These are phyloP conservation scores for Trichosanthes cucumerina DNA, from an alignment of 306 rosid genomes.

Conservation along the genomic window DNA sequence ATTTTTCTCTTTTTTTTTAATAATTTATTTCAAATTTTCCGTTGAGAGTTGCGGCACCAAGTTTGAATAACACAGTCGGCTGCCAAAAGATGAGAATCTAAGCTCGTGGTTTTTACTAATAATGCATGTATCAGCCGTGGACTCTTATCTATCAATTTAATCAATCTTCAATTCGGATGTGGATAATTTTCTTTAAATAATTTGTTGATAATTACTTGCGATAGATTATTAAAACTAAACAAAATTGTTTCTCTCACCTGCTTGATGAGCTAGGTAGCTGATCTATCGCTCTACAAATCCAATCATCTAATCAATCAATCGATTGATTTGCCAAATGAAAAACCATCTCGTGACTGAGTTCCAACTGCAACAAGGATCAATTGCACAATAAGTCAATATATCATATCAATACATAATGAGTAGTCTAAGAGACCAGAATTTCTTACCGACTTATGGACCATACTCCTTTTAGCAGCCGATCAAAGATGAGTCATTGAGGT, in stretches of 20 bases:
- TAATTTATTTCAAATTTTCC: not conserved
- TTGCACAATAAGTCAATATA: not conserved
- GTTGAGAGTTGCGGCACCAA: not conserved
- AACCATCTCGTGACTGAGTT: not conserved
- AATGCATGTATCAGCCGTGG: not conserved
- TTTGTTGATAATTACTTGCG: not conserved
- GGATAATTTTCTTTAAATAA: not conserved
- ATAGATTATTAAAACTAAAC: not conserved
- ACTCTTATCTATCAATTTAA: not conserved
- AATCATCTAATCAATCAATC: not conserved
- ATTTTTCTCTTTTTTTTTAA: too few species aligned
- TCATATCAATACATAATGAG: not conserved
- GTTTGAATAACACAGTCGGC: not conserved
- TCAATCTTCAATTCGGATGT: not conserved
- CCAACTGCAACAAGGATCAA: not conserved
- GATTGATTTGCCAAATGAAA: not conserved
- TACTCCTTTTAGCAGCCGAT: not conserved
- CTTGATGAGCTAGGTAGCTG: not conserved
- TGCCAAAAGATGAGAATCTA: not conserved
- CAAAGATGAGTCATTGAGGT: not conserved
- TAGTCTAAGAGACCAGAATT: not conserved
- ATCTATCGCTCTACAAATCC: slow-evolving; percentile 1
- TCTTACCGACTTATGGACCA: not conserved
- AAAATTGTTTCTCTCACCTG: not conserved
- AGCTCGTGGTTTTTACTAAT: not conserved